Base-by-base conservation (phyloP, 306 rosid species). In the Pyrus communis region DNA sequence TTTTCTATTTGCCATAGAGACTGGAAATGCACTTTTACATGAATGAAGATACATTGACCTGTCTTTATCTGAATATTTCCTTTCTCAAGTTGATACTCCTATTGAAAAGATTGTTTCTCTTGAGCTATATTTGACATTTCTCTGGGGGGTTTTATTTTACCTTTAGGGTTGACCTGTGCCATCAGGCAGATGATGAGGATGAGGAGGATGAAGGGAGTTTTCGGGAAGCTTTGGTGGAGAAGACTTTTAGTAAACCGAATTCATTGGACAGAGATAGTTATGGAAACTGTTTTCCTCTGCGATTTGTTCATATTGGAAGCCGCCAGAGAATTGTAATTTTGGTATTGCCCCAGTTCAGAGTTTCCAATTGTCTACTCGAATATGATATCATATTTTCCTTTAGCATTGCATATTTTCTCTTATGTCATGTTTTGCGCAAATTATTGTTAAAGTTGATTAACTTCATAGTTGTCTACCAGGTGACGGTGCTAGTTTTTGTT, bases 121-220 rank as follows among this genome's bases (percentile, higher is more conserved):
- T 70, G 61, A 83, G 79, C 80, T 74, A 61, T 65, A 70, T 78
- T 77, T 79, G 70, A 74, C 66, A 54, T 31, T 35, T 65, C 73
- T 82, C 68, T 66, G 45, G 61, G 78, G 69, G 72, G 46, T 11
- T 52, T 54, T 52, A 52, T 72, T 57, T 73, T 45, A 35, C 78
- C 71, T 77, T 65, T 83, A 95, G 98, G 98, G 91, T 95, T 85
- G 98, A 95, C 82, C 97, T 92, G 74, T 95, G 98, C 91, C 98
- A 95, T 83, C 98, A 95, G 85, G 86, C 96, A 79, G 78, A 82
- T 30, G 90, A 94, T 11, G 97, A 87, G 61, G 97, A 92, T 1
- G 92, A 94, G 59, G 98, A 95, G 66, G 83, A 87, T 69, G 98
- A 88, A 83, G 96, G 86, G 77, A 86, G 79, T 81, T 62, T 75